Base-by-base conservation (phyloP, 306 rosid genomes). In the Dalbergia cochinchinensis region DNA sequence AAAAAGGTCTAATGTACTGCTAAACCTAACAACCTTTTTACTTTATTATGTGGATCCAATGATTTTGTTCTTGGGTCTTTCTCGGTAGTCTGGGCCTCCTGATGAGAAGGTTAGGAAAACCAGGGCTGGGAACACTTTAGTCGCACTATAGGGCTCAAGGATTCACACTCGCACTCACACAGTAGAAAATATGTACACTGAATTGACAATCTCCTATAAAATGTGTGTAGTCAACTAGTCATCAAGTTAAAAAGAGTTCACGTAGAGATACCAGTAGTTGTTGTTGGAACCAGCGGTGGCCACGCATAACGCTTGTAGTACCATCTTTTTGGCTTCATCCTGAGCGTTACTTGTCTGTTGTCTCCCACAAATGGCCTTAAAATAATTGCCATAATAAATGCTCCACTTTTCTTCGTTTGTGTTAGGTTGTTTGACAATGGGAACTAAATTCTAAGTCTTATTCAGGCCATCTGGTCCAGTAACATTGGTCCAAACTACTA, bases 1-100 rank as follows among this genome's bases (percentile, higher is more conserved):
- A 54, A 76, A 18, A 34, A 69, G 41, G 41, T 37, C 6, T 37
- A 6, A 37, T 14, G 59, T 53, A 15, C 20, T 53, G 15, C 20
- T 68, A 64, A 70, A 81, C 90, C 86, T 81, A 80, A 82, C 79
- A 63, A 53, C 70, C 14, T 82, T 84, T 71, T 35, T 70, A 79
- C 76, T 83, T 88, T 83, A 60, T 53, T 53, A 79, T 87, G 71
- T 54, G 85, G 83, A 85, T 88, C 90, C 89, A 85, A 86, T 85
- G 87, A 65, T 83, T 79, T 78, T 83, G 65, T 33, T 66, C 71
- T 78, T 63, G 34, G 42, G 71, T 51, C 73, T 76, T 34, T 41
- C 45, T 55, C 69, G 66, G 20, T 48, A 44, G 31, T 26, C 31
- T 26, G 1, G 31, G 31, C 2, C 31, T 26, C 31, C 31, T 26